A percentile compares a stretch with the other conserved stretches of the same genome.
These are phyloP conservation scores for Xylaria grammica DNA, from an alignment of 495 filamentous ascomycete species.

Conservation along the genomic window DNA sequence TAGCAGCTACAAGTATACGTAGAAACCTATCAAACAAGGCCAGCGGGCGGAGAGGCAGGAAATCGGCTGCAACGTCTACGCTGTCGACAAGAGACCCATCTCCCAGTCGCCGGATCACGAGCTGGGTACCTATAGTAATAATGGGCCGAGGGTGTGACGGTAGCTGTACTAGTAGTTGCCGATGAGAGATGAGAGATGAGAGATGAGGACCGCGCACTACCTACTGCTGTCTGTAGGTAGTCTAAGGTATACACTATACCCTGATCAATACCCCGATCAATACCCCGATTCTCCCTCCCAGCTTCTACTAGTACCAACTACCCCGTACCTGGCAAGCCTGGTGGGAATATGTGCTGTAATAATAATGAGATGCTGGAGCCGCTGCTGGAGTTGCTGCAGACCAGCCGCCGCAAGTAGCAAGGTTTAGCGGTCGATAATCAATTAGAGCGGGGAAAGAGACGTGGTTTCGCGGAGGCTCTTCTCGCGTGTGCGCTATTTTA, in stretches of 20 bases:
- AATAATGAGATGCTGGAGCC: conserved; percentile 18
- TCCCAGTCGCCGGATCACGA: conserved; percentile 19
- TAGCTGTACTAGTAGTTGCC: conserved; percentile 9
- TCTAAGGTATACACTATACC: neutral
- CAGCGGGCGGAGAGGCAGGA: conserved; percentile 12
- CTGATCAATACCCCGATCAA: neutral
- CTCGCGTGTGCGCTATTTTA: conserved; percentile 24
- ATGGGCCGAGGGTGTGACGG: conserved; percentile 11
- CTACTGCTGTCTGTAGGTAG: no score
- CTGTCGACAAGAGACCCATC: conserved; percentile 19
- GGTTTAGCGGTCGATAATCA: conserved; percentile 20
- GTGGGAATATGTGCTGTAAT: conserved; percentile 3
- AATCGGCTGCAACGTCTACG: conserved; percentile 24
- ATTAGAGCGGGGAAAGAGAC: conserved; percentile 21
- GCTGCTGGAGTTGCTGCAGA: conserved; percentile 13
- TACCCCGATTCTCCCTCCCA: conserved; percentile 1
- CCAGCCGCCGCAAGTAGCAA: conserved; percentile 16
- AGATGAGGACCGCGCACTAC: neutral
- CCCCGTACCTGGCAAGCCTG: conserved; percentile 14
- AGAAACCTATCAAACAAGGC: conserved; percentile 12
- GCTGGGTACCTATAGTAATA: neutral
- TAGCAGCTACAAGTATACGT: neutral
- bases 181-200: conserved; percentile 1
- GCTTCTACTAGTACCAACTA: no score
- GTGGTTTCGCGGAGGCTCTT: conserved; percentile 24